Conservation (phyloP, 179 eudicot genomes). For the Gypsophila paniculata region DNA sequence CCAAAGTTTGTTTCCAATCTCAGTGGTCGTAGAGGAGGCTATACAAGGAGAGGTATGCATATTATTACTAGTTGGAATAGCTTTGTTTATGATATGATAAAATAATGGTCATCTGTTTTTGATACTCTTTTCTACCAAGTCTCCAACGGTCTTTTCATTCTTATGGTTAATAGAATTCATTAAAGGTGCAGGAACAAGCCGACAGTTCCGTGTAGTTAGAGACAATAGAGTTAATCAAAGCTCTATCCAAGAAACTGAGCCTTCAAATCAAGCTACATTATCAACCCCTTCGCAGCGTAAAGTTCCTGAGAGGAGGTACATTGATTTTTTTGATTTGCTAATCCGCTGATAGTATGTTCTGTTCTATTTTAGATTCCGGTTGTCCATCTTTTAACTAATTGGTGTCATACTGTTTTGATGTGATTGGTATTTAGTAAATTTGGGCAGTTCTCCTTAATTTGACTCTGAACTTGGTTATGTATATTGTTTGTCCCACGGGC, state of each 20-base stretch:
- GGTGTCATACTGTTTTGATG: neutral
- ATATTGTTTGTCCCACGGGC: neutral
- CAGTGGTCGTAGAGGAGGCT: constrained; percentile 49
- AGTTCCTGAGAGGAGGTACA: constrained; percentile 53
- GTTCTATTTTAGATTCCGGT: neutral
- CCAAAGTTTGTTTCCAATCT: constrained; percentile 36
- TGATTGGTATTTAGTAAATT: neutral
- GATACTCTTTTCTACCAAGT: too few relatives aligned
- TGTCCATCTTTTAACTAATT: neutral
- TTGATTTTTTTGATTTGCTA: neutral
- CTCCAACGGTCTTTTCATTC: too few relatives aligned
- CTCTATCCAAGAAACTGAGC: constrained; percentile 39
- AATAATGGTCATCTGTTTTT: neutral
- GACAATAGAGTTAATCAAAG: constrained; percentile 72
- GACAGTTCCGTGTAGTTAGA: constrained; percentile 83
- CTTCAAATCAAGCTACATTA: constrained; percentile 32
- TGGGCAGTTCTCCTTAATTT: neutral
- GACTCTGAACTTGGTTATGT: neutral
- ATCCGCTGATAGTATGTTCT: neutral
- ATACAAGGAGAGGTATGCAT: constrained; percentile 35
- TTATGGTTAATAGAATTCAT: neutral
- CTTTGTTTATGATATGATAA: neutral
- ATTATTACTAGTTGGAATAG: neutral
- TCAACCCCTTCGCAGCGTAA: constrained; percentile 32
- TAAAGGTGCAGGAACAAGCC: constrained; percentile 45